Base-by-base conservation (phyloP, 2,329 filamentous ascomycete genomes). In the Cladorrhinum sp. region DNA sequence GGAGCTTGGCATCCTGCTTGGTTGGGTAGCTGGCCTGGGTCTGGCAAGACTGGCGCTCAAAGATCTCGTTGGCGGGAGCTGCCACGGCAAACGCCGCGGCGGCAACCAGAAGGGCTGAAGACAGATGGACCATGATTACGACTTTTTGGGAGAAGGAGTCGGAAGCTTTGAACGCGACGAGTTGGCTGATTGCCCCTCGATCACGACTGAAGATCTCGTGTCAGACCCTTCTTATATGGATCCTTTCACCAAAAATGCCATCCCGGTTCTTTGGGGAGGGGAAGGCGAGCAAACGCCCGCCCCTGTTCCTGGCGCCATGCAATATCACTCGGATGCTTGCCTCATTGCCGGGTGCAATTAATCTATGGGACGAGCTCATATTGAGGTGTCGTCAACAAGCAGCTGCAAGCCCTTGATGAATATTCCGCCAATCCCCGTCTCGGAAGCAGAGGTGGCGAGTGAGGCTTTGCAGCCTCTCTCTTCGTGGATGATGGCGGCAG, bases 41-140 rank as follows among this genome's bases (percentile, higher is more conserved):
- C n/a, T 72, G 67, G 70, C 77, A 79, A 58, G 71, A 69, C 62
- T 76, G 74, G 53, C 75, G 73, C 64, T 68, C 65, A 64, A 76
- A 74, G 63, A 79, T 71, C 53, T 75, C 72, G 55, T 64, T 65
- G 57, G 71, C 70, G 9, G 74, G 73, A 33, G 72, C 65, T 42
- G 74, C 73, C n/a, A 72, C 64, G 58, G 73, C 72, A 24, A 73
- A 66, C 33, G 70, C 74, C 57, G 74, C 68, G 59, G 75, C 72
- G 67, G 75, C 73, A 63, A 69, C 60, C 53, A 72, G 62, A 57
- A 73, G 68, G 51, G 68, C 66, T 21, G 68, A 68, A 21, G 66
- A 57, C n/a, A 71, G 57, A 62, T 72, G 69, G 52, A 73, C 69
- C 70, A 71, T 71, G 16, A 42, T 67, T 57, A 39, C 21, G 33